Evolutionary conservation across 257 asterid genomes (phyloP).

Genomic region (Petunia axillaris): DNA sequence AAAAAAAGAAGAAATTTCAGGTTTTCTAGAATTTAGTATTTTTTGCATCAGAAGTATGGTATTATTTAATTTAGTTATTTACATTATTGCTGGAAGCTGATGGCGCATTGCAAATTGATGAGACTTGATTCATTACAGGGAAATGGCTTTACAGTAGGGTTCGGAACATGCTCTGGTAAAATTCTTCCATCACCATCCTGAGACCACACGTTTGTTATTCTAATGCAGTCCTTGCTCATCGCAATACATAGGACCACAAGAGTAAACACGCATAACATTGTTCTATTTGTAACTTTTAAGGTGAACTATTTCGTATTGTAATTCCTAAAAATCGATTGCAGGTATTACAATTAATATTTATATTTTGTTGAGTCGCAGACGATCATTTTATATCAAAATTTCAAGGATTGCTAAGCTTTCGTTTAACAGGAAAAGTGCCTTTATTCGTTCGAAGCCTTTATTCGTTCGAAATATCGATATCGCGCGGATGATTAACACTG

Average conservation of each 20-base stretch:
- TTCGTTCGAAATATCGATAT: too few species aligned
- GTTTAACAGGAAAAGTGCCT: too few species aligned
- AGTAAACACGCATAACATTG: not conserved
- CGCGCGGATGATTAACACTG: too few species aligned
- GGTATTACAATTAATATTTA: too few species aligned
- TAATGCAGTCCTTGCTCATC: not conserved
- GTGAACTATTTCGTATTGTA: not conserved
- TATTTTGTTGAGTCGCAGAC: too few species aligned
- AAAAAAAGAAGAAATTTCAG: too few species aligned
- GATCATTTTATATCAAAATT: too few species aligned
- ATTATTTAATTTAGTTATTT: not conserved
- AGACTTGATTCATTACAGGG: constrained; percentile 35
- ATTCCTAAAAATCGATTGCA: too few species aligned
- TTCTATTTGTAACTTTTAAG: not conserved
- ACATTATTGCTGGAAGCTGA: not conserved
- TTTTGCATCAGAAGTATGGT: not conserved
- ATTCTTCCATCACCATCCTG: constrained; percentile 40
- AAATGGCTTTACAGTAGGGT: constrained; percentile 38
- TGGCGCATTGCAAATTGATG: not conserved
- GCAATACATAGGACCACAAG: not conserved
- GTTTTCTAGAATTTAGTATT: too few species aligned
- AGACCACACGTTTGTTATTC: not conserved
- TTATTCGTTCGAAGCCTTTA: too few species aligned
- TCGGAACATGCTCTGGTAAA: constrained; percentile 46
- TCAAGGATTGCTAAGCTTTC: too few species aligned